Evolutionary conservation across 2,329 filamentous ascomycete species (phyloP), one percentile per base, ranked within the genome.

Genomic region (Cryphonectria radicalis): DNA sequence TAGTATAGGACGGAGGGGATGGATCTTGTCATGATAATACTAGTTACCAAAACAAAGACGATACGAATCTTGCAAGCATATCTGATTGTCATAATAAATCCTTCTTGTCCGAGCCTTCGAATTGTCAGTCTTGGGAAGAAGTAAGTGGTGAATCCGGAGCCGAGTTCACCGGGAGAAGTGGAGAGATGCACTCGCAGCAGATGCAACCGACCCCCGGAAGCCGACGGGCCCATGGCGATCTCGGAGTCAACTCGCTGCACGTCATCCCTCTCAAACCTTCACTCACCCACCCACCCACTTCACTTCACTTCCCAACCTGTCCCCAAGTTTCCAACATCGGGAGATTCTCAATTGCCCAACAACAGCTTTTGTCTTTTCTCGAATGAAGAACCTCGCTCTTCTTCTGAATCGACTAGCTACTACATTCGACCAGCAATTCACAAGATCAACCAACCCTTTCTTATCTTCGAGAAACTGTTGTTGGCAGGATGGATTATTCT

Each of bases 401-500:
- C 55, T 7, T 59, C 28, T 19, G 14, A 13, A 13, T 19, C 14
- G 14, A 19, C 25, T 32, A 5, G 17, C 28, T 19, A 6, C 28
- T 32, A 14, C 55, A 59, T 35, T 32, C 28, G 28, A 32, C 28
- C 14, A 4, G 55, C 14, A 7, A n/a, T 32, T 8, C 55, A 32
- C 4, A 22, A 25, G n/a, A 55, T 11, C 19, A 32, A 13, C 13
- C 13, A 32, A 13, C 13, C 13, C 19, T 63, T 32, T 25, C 42
- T 25, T 32, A 6, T 35, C 17, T 8, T 19, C 62, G 28, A 42
- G 62, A n/a, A n/a, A 28, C 19, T 19, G 22, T 40, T 5, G 19
- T 40, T 2, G 19, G 35, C 67, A 71, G 10, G 25, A 83, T 83
- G 80, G 82, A 86, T 74, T 89, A 88, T 80, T 77, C 80, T 40